Evolutionary conservation across 192 early-diverging fungal genomes (phyloP).

Genomic region (Coemansia sp.): DNA sequence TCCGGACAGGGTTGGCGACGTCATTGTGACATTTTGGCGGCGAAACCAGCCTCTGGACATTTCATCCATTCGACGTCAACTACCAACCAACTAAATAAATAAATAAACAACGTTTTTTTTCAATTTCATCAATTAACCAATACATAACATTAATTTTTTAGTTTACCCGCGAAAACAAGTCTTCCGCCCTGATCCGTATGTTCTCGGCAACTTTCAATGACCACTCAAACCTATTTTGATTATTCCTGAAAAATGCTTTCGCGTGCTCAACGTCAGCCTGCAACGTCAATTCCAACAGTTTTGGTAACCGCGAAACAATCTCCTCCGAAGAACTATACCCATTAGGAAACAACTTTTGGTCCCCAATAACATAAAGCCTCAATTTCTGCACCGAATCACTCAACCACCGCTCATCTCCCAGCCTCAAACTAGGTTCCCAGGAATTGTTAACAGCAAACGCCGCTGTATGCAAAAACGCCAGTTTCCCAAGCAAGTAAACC

Average conservation of each 20-base stretch:
- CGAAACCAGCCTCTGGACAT: conserved; percentile 62
- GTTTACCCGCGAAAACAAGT: conserved; percentile 1
- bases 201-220: conserved; percentile 15
- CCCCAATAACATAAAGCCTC: conserved; percentile 6
- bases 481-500: neutral
- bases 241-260: neutral
- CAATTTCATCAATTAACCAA: neutral
- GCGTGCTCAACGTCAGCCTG: neutral
- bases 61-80: conserved; percentile 16
- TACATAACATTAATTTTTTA: neutral
- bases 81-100: too few relatives aligned
- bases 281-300: neutral
- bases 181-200: neutral
- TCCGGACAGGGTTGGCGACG: conserved; percentile 58
- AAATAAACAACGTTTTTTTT: too few relatives aligned
- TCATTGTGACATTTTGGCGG: conserved; percentile 67
- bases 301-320: conserved; percentile 16
- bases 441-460: conserved; percentile 14
- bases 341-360: neutral
- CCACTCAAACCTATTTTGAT: conserved; percentile 11
- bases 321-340: conserved; percentile 1
- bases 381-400: conserved; percentile 12
- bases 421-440: neutral
- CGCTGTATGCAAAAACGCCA: conserved; percentile 14
- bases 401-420: neutral